Base-by-base conservation (phyloP, 106 monocot species). In the Cymbidium sinense region DNA sequence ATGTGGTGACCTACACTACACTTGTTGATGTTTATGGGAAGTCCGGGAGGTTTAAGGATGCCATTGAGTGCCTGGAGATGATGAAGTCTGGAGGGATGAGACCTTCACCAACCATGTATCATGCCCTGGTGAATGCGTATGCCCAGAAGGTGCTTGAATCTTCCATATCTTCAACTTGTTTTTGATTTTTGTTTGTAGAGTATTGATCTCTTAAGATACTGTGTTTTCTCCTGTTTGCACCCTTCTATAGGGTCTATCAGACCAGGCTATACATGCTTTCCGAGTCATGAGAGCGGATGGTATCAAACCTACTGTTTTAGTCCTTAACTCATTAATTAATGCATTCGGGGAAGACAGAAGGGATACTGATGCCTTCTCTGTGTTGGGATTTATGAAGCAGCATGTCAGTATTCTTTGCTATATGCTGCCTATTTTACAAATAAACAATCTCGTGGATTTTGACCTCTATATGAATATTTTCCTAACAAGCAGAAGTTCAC, bases 291-390 rank as follows among this genome's bases (percentile, higher is more conserved):
- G 89, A 85, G 89, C 89, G 73, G 96, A 98, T 87, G 96, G 94
- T 31, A 88, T 98, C 77, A 84, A 88, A 52, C 94, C 91, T 36
- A 98, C 87, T 76, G 47, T 90, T 55, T 69, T 90, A 21, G 96
- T 92, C 31, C 85, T 98, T 33, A 98, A 98, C 81, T 98, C 96
- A 27, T 90, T 98, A 76, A 94, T 98, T 41, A 98, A 98, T 87
- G 96, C 96, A 77, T 98, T 92, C 87, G 91, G 96, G 47, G 94
- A 98, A 84, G 96, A 98, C 77, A 83, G 86, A 78, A 98, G 96
- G 39, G 91, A 94, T 54, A 71, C 74, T 76, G 94, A 98, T 83
- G 96, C 96, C 50, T 98, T 98, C 80, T 85, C 91, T 36, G 91
- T 98, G 6, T 52, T 98, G 64, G 86, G 88, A 76, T 98, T 87